Evolutionary conservation across 2,329 filamentous ascomycete species (phyloP).

Genomic region (Monilinia fructicola): DNA sequence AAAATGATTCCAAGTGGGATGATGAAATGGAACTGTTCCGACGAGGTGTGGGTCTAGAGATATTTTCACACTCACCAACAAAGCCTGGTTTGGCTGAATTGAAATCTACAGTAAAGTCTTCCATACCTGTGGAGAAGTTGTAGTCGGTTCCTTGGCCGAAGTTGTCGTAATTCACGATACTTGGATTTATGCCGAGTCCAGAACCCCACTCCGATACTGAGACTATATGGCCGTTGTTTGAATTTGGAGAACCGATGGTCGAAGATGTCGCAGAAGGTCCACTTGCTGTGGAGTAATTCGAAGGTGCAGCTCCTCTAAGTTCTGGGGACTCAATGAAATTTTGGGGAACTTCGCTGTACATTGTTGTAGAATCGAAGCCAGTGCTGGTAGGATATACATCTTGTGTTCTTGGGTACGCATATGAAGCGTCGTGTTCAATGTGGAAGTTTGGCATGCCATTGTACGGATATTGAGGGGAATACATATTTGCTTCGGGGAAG

Average conservation of each 20-base stretch:
- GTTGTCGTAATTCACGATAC: constrained; percentile 38
- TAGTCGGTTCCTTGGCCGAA: constrained; percentile 37
- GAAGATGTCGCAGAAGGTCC: constrained; percentile 40
- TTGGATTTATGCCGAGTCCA: constrained; percentile 38
- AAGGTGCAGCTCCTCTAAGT: constrained; percentile 34
- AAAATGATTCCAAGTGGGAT: constrained; percentile 33
- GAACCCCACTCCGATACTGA: constrained; percentile 38
- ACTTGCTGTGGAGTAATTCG: constrained; percentile 40
- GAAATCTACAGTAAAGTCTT: constrained; percentile 43
- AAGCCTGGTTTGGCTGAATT: constrained; percentile 45
- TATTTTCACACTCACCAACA: constrained; percentile 47
- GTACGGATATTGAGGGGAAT: constrained; percentile 50
- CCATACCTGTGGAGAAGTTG: constrained; percentile 40
- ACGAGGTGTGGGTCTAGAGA: constrained; percentile 42
- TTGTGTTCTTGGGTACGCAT: constrained; percentile 35
- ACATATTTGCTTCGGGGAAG: constrained; percentile 50
- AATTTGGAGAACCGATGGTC: constrained; percentile 40
- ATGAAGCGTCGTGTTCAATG: constrained; percentile 45
- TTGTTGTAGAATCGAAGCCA: constrained; percentile 47
- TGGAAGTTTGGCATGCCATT: constrained; percentile 47
- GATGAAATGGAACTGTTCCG: constrained; percentile 31
- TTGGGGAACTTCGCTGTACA: constrained; percentile 47
- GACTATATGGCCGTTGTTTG: constrained; percentile 36
- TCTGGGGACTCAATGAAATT: constrained; percentile 38
- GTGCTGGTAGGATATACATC: constrained; percentile 45